These are phyloP conservation scores for Pseudonitzschia multistriata DNA, from an alignment of 108 stramenopile species.

Conservation along the genomic window DNA sequence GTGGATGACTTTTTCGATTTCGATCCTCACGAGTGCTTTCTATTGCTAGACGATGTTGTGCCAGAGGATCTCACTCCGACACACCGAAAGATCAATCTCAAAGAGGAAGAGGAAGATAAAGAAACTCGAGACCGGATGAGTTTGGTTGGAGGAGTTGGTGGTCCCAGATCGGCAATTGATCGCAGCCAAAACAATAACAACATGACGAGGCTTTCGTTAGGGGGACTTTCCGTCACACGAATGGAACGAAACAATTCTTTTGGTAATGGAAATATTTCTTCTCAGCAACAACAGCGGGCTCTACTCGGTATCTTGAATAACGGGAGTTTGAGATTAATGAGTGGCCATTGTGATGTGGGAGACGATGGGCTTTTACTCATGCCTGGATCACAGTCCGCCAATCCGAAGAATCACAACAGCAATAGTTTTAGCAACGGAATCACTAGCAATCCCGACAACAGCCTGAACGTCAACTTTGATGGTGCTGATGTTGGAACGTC, in stretches of 20 bases:
- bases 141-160: neutral
- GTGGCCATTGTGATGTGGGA: slow-evolving; percentile 48
- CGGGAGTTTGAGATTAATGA: slow-evolving; percentile 36
- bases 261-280: neutral
- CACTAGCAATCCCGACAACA: neutral
- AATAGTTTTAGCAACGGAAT: neutral
- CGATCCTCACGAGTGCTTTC: slow-evolving; percentile 79
- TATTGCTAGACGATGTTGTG: slow-evolving; percentile 92
- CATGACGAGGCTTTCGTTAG: slow-evolving; percentile 36
- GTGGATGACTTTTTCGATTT: slow-evolving; percentile 66
- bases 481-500: neutral
- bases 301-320: slow-evolving; percentile 31
- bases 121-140: neutral
- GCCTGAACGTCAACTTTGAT: neutral
- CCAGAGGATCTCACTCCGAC: slow-evolving; percentile 52
- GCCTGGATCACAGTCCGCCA: slow-evolving; percentile 38
- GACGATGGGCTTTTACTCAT: slow-evolving; percentile 52
- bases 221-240: slow-evolving; percentile 39
- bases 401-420: neutral
- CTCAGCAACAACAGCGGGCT: slow-evolving; percentile 26
- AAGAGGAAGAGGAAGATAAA: slow-evolving; percentile 28
- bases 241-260: slow-evolving; percentile 19
- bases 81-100: slow-evolving; percentile 51
- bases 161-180: slow-evolving; percentile 8
- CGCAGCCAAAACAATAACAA: slow-evolving; percentile 15